Percentiles rank a stretch among this genome's conserved stretches.
Evolutionary conservation across 2,329 filamentous ascomycete genomes (phyloP).

Genomic region (Monascus ruber): DNA sequence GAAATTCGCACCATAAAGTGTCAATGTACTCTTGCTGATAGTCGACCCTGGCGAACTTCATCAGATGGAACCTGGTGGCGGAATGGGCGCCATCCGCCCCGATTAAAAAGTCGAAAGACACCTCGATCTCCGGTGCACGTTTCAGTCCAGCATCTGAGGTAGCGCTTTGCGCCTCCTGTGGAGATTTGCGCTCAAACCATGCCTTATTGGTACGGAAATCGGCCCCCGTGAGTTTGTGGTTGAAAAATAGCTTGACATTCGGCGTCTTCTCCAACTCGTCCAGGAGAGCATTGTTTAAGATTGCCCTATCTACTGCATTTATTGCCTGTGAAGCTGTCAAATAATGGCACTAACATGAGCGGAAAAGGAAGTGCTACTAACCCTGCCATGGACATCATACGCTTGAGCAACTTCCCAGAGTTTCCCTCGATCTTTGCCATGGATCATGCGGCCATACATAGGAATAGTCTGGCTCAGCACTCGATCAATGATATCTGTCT

Average conservation of each 20-base stretch:
- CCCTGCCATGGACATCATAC: constrained; percentile 81
- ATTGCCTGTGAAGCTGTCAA: constrained; percentile 49
- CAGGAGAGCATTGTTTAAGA: constrained; percentile 71
- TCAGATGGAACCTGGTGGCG: constrained; percentile 78
- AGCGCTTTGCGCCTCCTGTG: constrained; percentile 17
- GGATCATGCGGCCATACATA: constrained; percentile 96
- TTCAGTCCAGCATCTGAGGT: constrained; percentile 22
- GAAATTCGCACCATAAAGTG: constrained; percentile 94
- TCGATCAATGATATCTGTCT: constrained; percentile 56
- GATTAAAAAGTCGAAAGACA: constrained; percentile 84
- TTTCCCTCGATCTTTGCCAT: constrained; percentile 55
- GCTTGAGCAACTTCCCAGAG: constrained; percentile 70
- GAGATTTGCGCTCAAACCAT: constrained; percentile 62
- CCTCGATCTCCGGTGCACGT: constrained; percentile 61
- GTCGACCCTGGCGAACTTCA: constrained; percentile 87
- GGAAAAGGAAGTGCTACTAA: constrained; percentile 33
- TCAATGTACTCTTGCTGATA: constrained; percentile 94
- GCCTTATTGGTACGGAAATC: constrained; percentile 70
- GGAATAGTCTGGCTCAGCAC: constrained; percentile 73
- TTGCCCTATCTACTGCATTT: constrained; percentile 72
- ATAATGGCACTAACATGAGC: background rate
- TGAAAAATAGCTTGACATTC: constrained; percentile 87
- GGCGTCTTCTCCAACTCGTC: constrained; percentile 72
- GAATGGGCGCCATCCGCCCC: constrained; percentile 95
- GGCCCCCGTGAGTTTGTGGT: constrained; percentile 82